These are phyloP conservation scores for Pseudevernia furfuracea DNA, from an alignment of 495 filamentous ascomycete genomes.

Conservation along the genomic window DNA sequence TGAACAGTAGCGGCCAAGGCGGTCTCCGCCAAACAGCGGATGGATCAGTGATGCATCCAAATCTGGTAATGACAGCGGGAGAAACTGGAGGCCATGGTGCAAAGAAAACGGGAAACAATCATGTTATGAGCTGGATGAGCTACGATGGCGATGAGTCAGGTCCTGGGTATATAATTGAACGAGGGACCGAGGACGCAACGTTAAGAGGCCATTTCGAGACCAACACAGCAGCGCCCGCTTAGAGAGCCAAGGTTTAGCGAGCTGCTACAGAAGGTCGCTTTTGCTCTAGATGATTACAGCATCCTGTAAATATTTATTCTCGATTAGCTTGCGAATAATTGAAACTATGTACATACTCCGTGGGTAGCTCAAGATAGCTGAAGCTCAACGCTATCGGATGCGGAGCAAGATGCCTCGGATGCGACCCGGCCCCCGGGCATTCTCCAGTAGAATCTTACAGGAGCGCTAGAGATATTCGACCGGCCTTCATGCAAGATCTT, in stretches of 20 bases:
- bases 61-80: constrained; percentile 5
- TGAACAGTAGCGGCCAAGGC: constrained; percentile 5
- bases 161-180: constrained; percentile 2
- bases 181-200: background rate
- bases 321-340: background rate
- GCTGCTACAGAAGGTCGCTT: background rate
- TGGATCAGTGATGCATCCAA: constrained; percentile 7
- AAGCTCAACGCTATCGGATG: no score
- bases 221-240: background rate
- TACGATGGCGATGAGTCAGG: constrained; percentile 11
- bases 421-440: no score
- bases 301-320: background rate
- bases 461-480: constrained; percentile 1
- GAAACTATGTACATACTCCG: background rate
- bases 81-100: background rate
- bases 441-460: background rate
- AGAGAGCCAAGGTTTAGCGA: background rate
- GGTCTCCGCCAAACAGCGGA: background rate
- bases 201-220: background rate
- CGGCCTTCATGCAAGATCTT: background rate
- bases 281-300: background rate
- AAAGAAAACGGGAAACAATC: background rate
- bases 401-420: no score
- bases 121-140: constrained; percentile 23
- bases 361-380: background rate